Base-by-base conservation (phyloP, 345 rosid species). In the Citrus inodora region DNA sequence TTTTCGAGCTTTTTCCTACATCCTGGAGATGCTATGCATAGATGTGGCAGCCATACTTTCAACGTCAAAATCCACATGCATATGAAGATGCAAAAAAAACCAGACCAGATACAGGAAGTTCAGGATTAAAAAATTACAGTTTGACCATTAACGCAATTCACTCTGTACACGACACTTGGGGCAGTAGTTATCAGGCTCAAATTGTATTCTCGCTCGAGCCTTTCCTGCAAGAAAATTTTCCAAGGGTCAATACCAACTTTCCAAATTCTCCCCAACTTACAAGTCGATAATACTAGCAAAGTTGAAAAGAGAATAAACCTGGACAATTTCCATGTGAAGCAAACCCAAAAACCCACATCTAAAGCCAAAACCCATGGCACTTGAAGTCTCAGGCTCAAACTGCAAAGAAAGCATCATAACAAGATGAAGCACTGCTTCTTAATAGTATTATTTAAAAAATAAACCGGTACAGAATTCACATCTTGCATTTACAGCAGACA, bases 271-370 rank as follows among this genome's bases (percentile, higher is more conserved):
- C 65, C 70, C 63, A 32, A 76, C 42, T 61, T 56, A 48, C 56
- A 67, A 35, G 68, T 53, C 56, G 35, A 65, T 16, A 35, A 62
- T 33, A n/a, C 1, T 22, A 3, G 42, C 22, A 7, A 65, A 25
- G 40, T 62, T 58, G 32, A 8, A 81, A 79, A 77, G 56, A 72
- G 30, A 70, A 74, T 83, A 86, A 75, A 89, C 99, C 98, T 96
- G 99, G 80, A 96, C 98, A 82, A 96, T 96, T 91, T 96, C 99
- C 99, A 96, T 92, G 87, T 95, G 99, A 65, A 95, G 99, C 85
- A 95, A 98, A 83, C 99, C 99, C 90, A 95, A 81, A 87, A 93
- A 95, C 69, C 99, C 99, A 70, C 99, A 95, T 82, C 99, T 90
- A 87, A 93, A 95, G 79, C 98, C 99, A 87, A 93, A 95, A 77